Conservation (phyloP, 768 basidiomycete species). For the Boletus tylopilopsis region DNA sequence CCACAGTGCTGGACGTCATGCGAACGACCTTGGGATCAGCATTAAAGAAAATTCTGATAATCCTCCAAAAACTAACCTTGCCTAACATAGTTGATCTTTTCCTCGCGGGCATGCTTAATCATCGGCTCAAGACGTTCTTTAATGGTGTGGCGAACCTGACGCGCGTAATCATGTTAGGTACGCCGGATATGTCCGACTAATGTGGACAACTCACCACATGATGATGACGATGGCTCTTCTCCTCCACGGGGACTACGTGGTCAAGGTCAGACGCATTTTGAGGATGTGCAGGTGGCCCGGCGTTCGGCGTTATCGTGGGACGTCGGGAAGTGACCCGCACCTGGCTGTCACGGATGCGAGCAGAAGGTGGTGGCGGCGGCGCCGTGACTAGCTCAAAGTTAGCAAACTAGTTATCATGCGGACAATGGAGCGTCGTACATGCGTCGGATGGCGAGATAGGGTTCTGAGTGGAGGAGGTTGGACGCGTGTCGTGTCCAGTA, state of each 20-base stretch:
- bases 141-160: constrained; percentile 36
- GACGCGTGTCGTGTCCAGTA: not conserved
- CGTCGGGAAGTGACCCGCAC: too few relatives aligned
- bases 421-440: not conserved
- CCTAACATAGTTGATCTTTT: constrained; percentile 43
- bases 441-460: too few relatives aligned
- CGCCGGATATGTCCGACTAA: not conserved
- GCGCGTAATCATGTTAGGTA: not conserved
- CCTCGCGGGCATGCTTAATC: constrained; percentile 41
- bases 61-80: constrained; percentile 37
- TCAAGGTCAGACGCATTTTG: constrained; percentile 21
- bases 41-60: not conserved
- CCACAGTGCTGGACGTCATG: constrained; percentile 24
- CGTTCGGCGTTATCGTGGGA: too few relatives aligned
- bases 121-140: constrained; percentile 55
- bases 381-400: too few relatives aligned
- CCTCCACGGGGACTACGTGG: constrained; percentile 27
- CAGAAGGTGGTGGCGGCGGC: too few relatives aligned
- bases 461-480: constrained; percentile 2
- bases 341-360: too few relatives aligned
- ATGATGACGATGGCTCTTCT: too few relatives aligned
- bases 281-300: too few relatives aligned
- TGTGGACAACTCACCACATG: constrained; percentile 17
- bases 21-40: not conserved
- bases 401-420: constrained; percentile 1